Conservation (phyloP, 176 grass and related monocot genomes). For the Echinochloa phyllopogon region DNA sequence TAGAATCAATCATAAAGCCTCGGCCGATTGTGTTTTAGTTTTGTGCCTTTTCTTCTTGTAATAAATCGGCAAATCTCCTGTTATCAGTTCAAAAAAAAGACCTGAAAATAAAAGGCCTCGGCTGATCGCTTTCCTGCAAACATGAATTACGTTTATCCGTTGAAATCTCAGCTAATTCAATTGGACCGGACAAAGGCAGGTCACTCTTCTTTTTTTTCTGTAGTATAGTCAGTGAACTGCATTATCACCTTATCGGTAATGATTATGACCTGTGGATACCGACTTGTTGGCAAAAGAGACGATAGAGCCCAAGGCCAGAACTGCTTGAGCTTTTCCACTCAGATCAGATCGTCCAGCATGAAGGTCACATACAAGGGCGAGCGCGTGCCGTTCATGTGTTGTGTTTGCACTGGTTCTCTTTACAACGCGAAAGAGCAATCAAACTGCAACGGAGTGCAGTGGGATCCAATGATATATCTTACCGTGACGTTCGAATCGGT, state of each 20-base stretch:
- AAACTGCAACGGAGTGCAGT: too few relatives aligned
- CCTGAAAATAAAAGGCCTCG: background rate
- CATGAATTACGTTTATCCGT: background rate
- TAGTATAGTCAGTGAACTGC: background rate
- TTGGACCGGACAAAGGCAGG: background rate
- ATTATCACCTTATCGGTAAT: background rate
- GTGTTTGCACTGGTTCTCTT: too few relatives aligned
- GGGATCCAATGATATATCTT: too few relatives aligned
- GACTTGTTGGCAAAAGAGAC: background rate
- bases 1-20: background rate
- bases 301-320: background rate
- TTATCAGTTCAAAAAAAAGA: too few relatives aligned
- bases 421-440: too few relatives aligned
- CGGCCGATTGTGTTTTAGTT: background rate
- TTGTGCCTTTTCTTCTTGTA: too few relatives aligned
- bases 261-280: background rate
- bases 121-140: background rate
- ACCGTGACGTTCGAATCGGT: too few relatives aligned
- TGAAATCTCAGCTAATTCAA: background rate
- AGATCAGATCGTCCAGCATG: background rate
- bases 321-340: background rate
- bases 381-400: background rate
- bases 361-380: background rate
- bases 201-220: too few relatives aligned
- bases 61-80: too few relatives aligned